These are phyloP conservation scores for Pichia sp. DNA, from an alignment of 1,139 yeast genomes.

Conservation along the genomic window DNA sequence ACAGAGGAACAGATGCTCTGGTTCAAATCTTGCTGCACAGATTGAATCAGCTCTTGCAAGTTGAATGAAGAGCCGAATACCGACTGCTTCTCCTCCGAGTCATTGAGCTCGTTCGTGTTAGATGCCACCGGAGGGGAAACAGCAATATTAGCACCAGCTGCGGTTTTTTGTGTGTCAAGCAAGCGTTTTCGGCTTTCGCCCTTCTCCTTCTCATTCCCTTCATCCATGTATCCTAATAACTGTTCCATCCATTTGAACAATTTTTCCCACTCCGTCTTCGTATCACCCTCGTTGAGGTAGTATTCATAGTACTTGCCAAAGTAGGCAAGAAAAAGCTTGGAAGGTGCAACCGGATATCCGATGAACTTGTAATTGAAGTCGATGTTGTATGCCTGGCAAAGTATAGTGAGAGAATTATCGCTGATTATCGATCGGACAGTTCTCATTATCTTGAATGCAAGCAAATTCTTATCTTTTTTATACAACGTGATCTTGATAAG, in stretches of 20 bases:
- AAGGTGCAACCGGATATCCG: not conserved
- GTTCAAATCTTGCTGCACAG: slow-evolving; percentile 16
- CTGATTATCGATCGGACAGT: slow-evolving; percentile 6
- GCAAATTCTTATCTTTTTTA: not conserved
- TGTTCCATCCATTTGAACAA: slow-evolving; percentile 8
- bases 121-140: not conserved
- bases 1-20: slow-evolving; percentile 4
- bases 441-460: not conserved
- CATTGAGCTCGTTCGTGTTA: not conserved
- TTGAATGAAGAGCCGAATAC: not conserved
- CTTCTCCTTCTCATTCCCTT: not conserved
- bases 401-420: slow-evolving; percentile 2
- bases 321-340: slow-evolving; percentile 9
- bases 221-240: slow-evolving; percentile 6
- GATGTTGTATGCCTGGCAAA: slow-evolving; percentile 12
- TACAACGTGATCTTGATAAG: slow-evolving; percentile 3
- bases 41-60: slow-evolving; percentile 10
- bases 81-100: too few species aligned
- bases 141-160: not conserved
- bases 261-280: not conserved
- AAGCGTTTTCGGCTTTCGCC: not conserved
- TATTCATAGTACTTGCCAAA: slow-evolving; percentile 11
- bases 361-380: slow-evolving; percentile 13
- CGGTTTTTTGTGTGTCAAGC: not conserved
- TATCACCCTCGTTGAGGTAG: not conserved